A percentile compares a stretch with the other conserved stretches of the same genome.
Conservation (phyloP, 768 basidiomycete species). For the Candolleomyces aberdarensis region DNA sequence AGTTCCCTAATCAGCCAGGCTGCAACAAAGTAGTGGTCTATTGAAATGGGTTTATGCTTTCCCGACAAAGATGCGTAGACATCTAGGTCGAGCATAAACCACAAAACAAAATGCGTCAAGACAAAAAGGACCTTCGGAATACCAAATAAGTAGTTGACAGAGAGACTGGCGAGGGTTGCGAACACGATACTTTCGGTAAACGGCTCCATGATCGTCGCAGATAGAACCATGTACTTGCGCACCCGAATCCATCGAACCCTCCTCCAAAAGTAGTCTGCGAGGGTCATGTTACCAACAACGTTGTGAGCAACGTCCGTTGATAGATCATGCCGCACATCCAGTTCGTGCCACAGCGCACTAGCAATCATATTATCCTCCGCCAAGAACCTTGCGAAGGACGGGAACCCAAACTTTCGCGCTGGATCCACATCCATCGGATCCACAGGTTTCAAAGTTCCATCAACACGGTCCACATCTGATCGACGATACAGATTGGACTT, state of each 20-base stretch:
- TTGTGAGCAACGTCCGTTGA: constrained; percentile 90
- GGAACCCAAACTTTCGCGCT: constrained; percentile 47
- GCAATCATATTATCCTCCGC: constrained; percentile 99
- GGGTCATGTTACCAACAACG: constrained; percentile 82
- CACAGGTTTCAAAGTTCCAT: constrained; percentile 57
- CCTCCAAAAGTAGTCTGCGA: constrained; percentile 82
- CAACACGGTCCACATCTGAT: constrained; percentile 77
- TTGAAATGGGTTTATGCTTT: constrained; percentile 48
- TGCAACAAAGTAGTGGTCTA: constrained; percentile 56
- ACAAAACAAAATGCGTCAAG: constrained; percentile 57
- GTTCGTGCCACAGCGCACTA: constrained; percentile 88
- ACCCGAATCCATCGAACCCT: constrained; percentile 97
- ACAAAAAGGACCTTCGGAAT: constrained; percentile 54
- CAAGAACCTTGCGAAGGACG: constrained; percentile 82
- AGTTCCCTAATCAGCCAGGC: constrained; percentile 83
- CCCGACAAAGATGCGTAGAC: constrained; percentile 77
- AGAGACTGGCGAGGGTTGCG: constrained; percentile 59
- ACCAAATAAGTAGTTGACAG: constrained; percentile 48
- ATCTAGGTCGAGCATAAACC: constrained; percentile 80
- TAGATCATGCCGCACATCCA: constrained; percentile 82
- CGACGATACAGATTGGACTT: constrained; percentile 94
- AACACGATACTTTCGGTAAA: constrained; percentile 85
- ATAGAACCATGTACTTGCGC: constrained; percentile 87
- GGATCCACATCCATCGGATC: constrained; percentile 23
- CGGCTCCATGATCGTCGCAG: constrained; percentile 87